phyloP scores from a whole-genome alignment of 306 rosid genomes.

The Trifolium dubium region DNA sequence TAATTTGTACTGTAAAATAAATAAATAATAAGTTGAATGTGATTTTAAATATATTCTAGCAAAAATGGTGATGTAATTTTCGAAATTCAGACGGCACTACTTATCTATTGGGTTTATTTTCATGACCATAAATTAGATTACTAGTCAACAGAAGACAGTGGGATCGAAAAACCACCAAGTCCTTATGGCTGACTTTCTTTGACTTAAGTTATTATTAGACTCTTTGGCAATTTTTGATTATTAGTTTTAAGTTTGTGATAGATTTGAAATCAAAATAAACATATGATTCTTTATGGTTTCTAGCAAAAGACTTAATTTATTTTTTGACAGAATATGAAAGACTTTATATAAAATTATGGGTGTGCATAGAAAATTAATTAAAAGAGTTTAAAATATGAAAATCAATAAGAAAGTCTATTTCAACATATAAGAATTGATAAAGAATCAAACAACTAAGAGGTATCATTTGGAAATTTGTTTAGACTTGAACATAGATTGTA shows the following conservation, averaged over 20 bases:
- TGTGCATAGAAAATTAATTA: not conserved
- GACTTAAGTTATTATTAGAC: not conserved
- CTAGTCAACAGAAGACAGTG: not conserved
- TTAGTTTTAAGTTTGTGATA: no score
- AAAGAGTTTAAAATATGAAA: not conserved
- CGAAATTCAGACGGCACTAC: no score
- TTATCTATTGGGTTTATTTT: no score
- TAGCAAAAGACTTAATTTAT: no score
- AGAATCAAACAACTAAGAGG: not conserved
- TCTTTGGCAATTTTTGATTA: not conserved
- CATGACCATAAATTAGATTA: not conserved
- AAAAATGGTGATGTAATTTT: no score
- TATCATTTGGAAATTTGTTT: not conserved
- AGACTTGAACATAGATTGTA: not conserved
- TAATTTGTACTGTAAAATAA: no score
- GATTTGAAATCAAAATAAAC: no score
- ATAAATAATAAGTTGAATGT: no score
- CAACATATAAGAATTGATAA: not conserved
- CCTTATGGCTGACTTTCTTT: not conserved
- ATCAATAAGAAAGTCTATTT: not conserved
- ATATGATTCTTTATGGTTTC: no score
- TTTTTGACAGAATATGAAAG: no score
- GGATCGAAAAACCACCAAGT: slow-evolving; percentile 6
- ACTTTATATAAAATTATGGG: no score
- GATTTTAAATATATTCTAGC: no score